Evolutionary conservation across 1,284 basidiomycete species (phyloP), one percentile per base, ranked within the genome.

Genomic region (Porogramme epimiltina): DNA sequence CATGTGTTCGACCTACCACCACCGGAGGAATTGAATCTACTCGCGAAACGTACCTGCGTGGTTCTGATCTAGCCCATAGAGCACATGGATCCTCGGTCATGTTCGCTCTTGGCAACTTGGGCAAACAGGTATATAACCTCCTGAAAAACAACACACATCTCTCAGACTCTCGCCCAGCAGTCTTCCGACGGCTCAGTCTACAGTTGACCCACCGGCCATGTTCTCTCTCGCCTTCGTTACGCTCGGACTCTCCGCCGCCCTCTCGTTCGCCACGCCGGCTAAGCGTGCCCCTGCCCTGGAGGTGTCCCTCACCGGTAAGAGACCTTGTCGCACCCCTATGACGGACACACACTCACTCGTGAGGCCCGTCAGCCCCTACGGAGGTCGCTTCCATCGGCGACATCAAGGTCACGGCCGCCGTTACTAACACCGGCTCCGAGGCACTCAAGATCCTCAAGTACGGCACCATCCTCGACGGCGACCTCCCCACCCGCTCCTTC

Each of bases 401-500:
- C 43, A 65, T 77, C 60, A 70, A 69, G 52, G 66, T 75, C 59
- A 70, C 69, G 25, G 73, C 73, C 8, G 57, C 68, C 3, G 66
- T 76, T 20, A 74, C 66, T 24, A 75, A 76, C 64, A 69, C 60
- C 26, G 72, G 72, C 26, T 54, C 69, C 31, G 69, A 73, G 51
- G 62, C 64, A 25, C 61, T 74, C 61, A 73, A 70, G 63, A 62
- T 75, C 46, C 68, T 75, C 62, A 74, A 73, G 55, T 74, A 72
- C 55, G 71, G 66, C 34, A 77, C 76, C 24, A 68, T 78, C 51
- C 70, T 78, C 47, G 77, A 79, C 58, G 66, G 65, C 49, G 62
- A 70, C 34, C 62, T 73, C 15, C 75, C 75, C 8, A 77, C 75
- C 20, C 72, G 68, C 59, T 76, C 75, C 4, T 78, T 79, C 66